A percentile compares a stretch with the other conserved stretches of the same genome.
Conservation (phyloP, 2,329 filamentous ascomycete genomes). For the Botryotinia calthae region DNA sequence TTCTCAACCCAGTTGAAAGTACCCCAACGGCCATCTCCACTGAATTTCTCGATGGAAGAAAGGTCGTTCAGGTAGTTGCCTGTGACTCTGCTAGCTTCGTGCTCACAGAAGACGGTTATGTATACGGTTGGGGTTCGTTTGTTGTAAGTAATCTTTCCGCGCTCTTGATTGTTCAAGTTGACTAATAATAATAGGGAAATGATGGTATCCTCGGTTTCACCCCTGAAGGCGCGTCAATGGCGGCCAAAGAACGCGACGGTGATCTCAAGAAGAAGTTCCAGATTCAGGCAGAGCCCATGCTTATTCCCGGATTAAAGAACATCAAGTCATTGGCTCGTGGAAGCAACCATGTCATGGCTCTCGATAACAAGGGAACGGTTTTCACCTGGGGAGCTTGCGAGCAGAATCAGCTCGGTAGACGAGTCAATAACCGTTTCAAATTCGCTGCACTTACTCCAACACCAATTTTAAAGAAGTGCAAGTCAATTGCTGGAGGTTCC, state of each 20-base stretch:
- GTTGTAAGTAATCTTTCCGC: conserved; percentile 47
- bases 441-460: conserved; percentile 32
- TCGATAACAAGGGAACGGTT: conserved; percentile 57
- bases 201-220: conserved; percentile 60
- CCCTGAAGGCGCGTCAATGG: background rate
- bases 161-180: background rate
- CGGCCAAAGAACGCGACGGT: background rate
- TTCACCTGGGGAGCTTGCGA: conserved; percentile 65
- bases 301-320: conserved; percentile 57
- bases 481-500: conserved; percentile 52
- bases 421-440: conserved; percentile 35
- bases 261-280: conserved; percentile 28
- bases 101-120: conserved; percentile 69
- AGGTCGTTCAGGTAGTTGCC: conserved; percentile 51
- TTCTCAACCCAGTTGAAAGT: conserved; percentile 69
- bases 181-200: conserved; percentile 49
- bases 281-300: conserved; percentile 41
- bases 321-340: conserved; percentile 53
- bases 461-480: conserved; percentile 37
- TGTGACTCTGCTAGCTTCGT: conserved; percentile 75
- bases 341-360: conserved; percentile 57
- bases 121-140: conserved; percentile 86
- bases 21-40: conserved; percentile 51
- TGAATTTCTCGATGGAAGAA: background rate
- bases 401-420: conserved; percentile 65